Evolutionary conservation across 352 stramenopile species (phyloP).

Genomic region (Phytophthora multivora): DNA sequence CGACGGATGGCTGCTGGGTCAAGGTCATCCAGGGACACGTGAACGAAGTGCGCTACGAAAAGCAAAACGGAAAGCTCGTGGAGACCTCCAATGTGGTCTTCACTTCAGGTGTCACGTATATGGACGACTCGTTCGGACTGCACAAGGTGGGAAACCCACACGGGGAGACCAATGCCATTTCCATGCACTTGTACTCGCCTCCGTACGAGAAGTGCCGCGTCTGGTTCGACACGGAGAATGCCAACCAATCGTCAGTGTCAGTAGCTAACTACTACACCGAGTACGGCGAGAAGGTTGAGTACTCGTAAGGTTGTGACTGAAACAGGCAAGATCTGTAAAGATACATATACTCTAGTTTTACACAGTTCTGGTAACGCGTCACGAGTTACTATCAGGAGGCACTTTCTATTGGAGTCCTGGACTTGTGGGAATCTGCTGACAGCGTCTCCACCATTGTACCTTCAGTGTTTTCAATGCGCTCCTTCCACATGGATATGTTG

Average conservation of each 20-base stretch:
- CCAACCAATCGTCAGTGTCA: constrained; percentile 65
- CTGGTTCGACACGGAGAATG: constrained; percentile 77
- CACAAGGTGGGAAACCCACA: constrained; percentile 92
- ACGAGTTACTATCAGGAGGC: neutral
- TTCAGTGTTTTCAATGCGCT: constrained; percentile 38
- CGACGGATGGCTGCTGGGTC: constrained; percentile 92
- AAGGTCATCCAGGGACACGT: constrained; percentile 87
- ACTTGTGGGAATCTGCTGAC: constrained; percentile 34
- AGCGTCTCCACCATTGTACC: constrained; percentile 36
- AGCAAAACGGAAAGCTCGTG: constrained; percentile 43
- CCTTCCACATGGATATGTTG: constrained; percentile 61
- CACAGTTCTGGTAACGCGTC: neutral
- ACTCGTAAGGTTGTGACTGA: constrained; percentile 18
- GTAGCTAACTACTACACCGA: constrained; percentile 86
- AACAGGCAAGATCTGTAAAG: constrained; percentile 6
- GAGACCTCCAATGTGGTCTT: constrained; percentile 70
- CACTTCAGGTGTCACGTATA: constrained; percentile 83
- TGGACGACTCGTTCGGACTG: constrained; percentile 91
- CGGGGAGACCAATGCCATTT: constrained; percentile 80
- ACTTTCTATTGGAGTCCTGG: constrained; percentile 10
- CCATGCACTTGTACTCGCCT: constrained; percentile 93
- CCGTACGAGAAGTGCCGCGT: constrained; percentile 92
- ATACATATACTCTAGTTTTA: constrained; percentile 26
- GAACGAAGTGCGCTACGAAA: constrained; percentile 90
- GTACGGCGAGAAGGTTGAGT: constrained; percentile 63